Conservation (phyloP, 2,329 filamentous ascomycete species). For the Tolypocladium pustulatum region DNA sequence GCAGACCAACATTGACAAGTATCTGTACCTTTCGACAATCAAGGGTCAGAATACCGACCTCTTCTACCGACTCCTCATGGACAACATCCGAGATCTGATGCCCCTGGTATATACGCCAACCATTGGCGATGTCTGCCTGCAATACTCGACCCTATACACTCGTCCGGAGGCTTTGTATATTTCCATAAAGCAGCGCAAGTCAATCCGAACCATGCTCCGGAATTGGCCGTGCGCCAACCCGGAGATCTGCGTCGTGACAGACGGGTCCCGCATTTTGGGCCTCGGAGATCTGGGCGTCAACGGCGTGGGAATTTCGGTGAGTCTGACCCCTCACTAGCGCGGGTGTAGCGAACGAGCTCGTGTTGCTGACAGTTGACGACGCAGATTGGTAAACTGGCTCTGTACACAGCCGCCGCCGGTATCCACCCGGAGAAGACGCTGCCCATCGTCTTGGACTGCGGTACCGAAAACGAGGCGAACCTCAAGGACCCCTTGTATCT, state of each 20-base stretch:
- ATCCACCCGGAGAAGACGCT: conserved; percentile 82
- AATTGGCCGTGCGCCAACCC: conserved; percentile 90
- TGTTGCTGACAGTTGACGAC: background rate
- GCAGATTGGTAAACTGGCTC: conserved; percentile 82
- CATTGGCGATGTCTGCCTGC: conserved; percentile 90
- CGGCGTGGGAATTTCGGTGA: conserved; percentile 90
- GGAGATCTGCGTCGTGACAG: conserved; percentile 93
- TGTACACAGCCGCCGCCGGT: conserved; percentile 92
- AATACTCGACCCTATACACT: conserved; percentile 93
- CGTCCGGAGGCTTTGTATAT: conserved; percentile 94
- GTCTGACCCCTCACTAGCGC: conserved; percentile 16
- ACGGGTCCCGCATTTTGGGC: conserved; percentile 86
- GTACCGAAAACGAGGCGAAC: conserved; percentile 57
- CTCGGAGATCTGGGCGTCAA: conserved; percentile 94
- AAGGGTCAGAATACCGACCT: conserved; percentile 69
- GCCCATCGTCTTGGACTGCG: conserved; percentile 57
- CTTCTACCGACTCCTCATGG: conserved; percentile 72
- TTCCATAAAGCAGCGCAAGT: conserved; percentile 87
- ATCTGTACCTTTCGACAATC: conserved; percentile 68
- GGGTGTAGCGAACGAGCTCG: background rate
- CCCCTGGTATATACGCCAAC: conserved; percentile 81
- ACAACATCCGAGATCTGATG: conserved; percentile 68
- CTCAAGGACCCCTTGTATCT: conserved; percentile 71
- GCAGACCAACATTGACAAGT: conserved; percentile 66
- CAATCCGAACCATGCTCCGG: conserved; percentile 74